These are phyloP conservation scores for Solanum corneliomulleri DNA, from an alignment of 257 asterid species.

Conservation along the genomic window DNA sequence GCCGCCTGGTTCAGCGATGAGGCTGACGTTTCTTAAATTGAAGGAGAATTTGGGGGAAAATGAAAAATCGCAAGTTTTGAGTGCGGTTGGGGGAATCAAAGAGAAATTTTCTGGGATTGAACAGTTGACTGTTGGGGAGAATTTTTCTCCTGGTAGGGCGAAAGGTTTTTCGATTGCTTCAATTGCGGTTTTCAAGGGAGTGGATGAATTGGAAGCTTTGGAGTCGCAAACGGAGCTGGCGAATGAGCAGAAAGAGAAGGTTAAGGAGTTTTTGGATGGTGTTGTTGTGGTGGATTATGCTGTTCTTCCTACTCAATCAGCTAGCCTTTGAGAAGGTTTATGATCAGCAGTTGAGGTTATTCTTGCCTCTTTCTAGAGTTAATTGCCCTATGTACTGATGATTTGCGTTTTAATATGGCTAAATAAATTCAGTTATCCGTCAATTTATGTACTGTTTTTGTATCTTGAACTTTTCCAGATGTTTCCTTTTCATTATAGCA, in stretches of 20 bases:
- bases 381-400: background rate
- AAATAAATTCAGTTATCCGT: background rate
- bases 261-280: conserved; percentile 45
- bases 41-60: conserved; percentile 38
- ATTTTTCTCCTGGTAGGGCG: conserved; percentile 68
- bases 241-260: conserved; percentile 47
- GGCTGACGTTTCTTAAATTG: conserved; percentile 42
- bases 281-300: conserved; percentile 59
- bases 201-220: conserved; percentile 42
- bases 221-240: conserved; percentile 30
- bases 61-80: conserved; percentile 37
- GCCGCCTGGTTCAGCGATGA: conserved; percentile 41
- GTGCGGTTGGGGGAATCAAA: conserved; percentile 19
- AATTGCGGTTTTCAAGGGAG: conserved; percentile 53
- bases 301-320: conserved; percentile 27
- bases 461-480: background rate
- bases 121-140: conserved; percentile 66
- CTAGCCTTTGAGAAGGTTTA: conserved; percentile 27
- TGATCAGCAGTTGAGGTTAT: background rate
- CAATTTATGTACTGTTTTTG: background rate
- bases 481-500: background rate
- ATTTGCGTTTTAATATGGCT: background rate
- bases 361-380: background rate
- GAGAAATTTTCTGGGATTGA: conserved; percentile 35
- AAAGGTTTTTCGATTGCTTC: conserved; percentile 78